Base-by-base conservation (phyloP, 2,329 filamentous ascomycete species). In the Cytospora mali region DNA sequence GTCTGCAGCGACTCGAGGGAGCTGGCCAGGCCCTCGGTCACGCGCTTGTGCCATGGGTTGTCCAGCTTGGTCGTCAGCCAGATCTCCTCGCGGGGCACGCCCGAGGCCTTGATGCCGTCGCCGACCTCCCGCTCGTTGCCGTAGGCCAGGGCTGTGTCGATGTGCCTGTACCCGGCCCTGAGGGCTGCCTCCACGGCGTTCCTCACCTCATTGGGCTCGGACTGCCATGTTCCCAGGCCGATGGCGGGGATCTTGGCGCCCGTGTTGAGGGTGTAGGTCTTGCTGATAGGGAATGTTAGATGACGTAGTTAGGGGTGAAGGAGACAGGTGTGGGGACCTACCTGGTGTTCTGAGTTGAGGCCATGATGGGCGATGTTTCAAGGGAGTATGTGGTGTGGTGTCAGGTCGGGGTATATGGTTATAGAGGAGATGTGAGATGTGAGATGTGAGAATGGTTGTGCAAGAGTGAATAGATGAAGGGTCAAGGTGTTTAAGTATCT, bases 181-280 rank as follows among this genome's bases (percentile, higher is more conserved):
- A 93, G 81, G 28, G 90, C 90, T 39, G 80, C 80, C 75, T 90
- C 86, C 67, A 94, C 91, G 60, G 91, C 91, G 58, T 84, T 77
- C 69, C 84, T 81, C 61, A 92, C 89, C 75, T 91, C 83, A 68
- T 89, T 76, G 61, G 88, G 87, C 70, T 82, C 74, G 55, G 90
- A 91, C 72, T 92, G 89, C 90, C 90, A 93, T 61, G 91, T 93
- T 62, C 91, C 91, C 52, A 93, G 82, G 65, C 90, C 90, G 68
- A 93, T 76, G 69, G 88, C 87, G 62, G 90, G 89, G 65, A 95
- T 95, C 77, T 91, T 88, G 75, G 84, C 88, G 64, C 91, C 91
- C 59, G 87, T 88, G 78, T 91, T 90, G 75, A 92, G 85, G 68
- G 84, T 87, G 73, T 88, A 89, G 71, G 85, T 84, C 71, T 81